Percentiles rank a stretch among this genome's conserved stretches.
phyloP scores from a whole-genome alignment of 306 rosid species.

The Prunus campanulata region DNA sequence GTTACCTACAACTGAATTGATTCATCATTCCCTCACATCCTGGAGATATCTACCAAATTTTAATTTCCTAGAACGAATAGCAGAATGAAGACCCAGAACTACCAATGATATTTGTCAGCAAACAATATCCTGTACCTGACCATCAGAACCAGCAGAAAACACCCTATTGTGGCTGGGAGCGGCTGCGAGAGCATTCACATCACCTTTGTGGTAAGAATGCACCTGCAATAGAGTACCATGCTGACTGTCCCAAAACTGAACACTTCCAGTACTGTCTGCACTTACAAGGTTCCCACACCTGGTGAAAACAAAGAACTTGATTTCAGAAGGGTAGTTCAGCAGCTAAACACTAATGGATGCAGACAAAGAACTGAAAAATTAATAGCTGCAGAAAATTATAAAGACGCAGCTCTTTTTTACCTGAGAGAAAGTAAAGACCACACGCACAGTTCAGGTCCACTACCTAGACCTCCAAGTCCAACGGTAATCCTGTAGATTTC shows the following conservation, averaged over 20 bases:
- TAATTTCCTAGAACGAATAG: neutral
- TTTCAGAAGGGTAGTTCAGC: conserved; percentile 14
- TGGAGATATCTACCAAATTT: neutral
- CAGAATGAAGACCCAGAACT: neutral
- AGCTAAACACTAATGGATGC: conserved; percentile 6
- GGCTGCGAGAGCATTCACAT: conserved; percentile 78
- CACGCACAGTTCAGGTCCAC: conserved; percentile 69
- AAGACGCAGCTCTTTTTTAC: conserved; percentile 29
- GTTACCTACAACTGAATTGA: neutral
- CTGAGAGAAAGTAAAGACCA: conserved; percentile 85
- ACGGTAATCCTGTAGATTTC: conserved; percentile 85
- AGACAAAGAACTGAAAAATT: conserved; percentile 9
- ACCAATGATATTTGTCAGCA: neutral
- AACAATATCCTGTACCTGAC: conserved; percentile 55
- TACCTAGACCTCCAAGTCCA: conserved; percentile 81
- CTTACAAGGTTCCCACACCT: conserved; percentile 97
- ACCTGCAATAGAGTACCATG: conserved; percentile 82
- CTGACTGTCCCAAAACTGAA: conserved; percentile 89
- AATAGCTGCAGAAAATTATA: conserved; percentile 8
- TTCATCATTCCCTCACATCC: neutral
- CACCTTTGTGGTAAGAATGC: conserved; percentile 82
- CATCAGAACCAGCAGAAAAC: conserved; percentile 97
- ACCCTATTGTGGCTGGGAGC: conserved; percentile 80
- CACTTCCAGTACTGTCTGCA: conserved; percentile 95
- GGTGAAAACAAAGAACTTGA: conserved; percentile 30